A percentile compares a stretch with the other conserved stretches of the same genome.
These are phyloP conservation scores for Cladophialophora bantiana DNA, from an alignment of 2,329 filamentous ascomycete species.

Conservation along the genomic window DNA sequence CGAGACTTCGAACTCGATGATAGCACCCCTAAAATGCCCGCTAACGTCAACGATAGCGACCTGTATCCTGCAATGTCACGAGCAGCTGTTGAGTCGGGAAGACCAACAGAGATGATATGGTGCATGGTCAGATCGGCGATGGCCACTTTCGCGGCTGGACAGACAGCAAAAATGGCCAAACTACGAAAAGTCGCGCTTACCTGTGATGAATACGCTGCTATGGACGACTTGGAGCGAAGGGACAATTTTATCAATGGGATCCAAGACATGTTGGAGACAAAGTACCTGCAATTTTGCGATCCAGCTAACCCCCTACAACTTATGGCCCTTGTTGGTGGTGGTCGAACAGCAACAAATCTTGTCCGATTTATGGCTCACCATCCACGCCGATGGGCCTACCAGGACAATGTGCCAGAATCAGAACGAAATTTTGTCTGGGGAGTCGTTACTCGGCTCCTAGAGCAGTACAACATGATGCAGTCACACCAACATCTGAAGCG, in stretches of 20 bases:
- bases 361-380: constrained; percentile 47
- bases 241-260: constrained; percentile 42
- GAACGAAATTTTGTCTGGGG: constrained; percentile 45
- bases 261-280: constrained; percentile 44
- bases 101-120: constrained; percentile 34
- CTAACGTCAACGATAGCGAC: constrained; percentile 67
- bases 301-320: constrained; percentile 49
- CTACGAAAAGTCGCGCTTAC: constrained; percentile 1
- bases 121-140: constrained; percentile 28
- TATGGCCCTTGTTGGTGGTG: constrained; percentile 52
- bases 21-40: constrained; percentile 49
- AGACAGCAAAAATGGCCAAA: constrained; percentile 11
- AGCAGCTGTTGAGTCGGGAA: constrained; percentile 21
- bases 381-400: constrained; percentile 45
- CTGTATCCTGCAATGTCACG: constrained; percentile 53
- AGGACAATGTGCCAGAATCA: constrained; percentile 41
- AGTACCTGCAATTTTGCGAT: constrained; percentile 47
- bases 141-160: constrained; percentile 19
- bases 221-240: constrained; percentile 23
- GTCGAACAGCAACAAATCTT: constrained; percentile 51
- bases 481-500: constrained; percentile 43
- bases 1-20: constrained; percentile 38
- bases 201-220: constrained; percentile 9
- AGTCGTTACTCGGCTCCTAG: constrained; percentile 43
- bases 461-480: constrained; percentile 51